phyloP scores from a whole-genome alignment of 352 stramenopile genomes.

The Aphanomyces stellatus region DNA sequence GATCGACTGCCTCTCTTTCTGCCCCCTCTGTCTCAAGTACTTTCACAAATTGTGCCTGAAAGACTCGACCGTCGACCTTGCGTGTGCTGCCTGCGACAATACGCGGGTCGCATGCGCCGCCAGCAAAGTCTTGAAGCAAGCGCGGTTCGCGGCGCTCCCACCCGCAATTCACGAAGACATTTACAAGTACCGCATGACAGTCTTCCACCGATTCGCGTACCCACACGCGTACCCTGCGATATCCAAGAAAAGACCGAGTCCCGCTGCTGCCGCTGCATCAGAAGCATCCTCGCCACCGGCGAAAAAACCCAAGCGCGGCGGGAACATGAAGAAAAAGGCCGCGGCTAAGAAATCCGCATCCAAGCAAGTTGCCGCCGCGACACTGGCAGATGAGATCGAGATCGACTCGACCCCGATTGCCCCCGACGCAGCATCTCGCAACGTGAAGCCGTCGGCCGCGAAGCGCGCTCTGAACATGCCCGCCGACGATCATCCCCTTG shows the following conservation, averaged over 20 bases:
- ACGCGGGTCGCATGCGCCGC: background rate
- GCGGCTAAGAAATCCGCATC: background rate
- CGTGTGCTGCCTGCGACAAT: background rate
- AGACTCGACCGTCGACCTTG: background rate
- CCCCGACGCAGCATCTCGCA: no score
- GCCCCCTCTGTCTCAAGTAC: background rate
- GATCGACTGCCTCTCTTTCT: background rate
- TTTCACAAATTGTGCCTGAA: slow-evolving; percentile 1
- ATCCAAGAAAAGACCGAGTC: background rate
- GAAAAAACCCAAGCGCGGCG: background rate
- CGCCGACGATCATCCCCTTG: no score
- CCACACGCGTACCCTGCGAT: background rate
- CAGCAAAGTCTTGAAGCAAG: background rate
- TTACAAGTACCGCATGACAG: background rate
- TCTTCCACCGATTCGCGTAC: background rate
- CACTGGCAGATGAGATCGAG: no score
- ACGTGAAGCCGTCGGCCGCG: no score
- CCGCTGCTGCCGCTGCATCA: background rate
- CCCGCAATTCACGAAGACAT: background rate
- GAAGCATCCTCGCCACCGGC: background rate
- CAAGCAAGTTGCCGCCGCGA: background rate
- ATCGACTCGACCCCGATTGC: no score
- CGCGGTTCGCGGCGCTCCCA: background rate
- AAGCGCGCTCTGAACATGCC: no score
- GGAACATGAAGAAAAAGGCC: background rate